These are phyloP conservation scores for Vigna mungo DNA, from an alignment of 306 rosid genomes.

Conservation along the genomic window DNA sequence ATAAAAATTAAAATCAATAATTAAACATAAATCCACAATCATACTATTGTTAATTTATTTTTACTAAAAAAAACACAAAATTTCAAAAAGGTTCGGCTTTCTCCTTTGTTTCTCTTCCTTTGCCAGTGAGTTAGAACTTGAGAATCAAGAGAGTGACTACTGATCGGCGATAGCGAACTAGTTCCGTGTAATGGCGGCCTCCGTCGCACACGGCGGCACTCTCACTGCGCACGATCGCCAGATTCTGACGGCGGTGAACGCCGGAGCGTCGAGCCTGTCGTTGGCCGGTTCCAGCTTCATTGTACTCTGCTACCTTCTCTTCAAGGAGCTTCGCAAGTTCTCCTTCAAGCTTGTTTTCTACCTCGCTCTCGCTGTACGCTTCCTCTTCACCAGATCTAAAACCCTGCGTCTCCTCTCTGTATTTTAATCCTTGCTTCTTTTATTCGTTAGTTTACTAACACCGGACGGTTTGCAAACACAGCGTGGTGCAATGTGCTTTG, in stretches of 20 bases:
- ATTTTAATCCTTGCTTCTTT: not conserved
- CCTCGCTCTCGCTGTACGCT: constrained; percentile 86
- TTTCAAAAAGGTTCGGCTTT: constrained; percentile 1
- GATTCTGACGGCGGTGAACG: constrained; percentile 64
- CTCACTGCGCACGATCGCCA: constrained; percentile 69
- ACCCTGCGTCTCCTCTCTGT: constrained; percentile 3
- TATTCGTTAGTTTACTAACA: constrained; percentile 3
- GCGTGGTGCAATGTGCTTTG: not conserved
- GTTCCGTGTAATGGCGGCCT: constrained; percentile 55
- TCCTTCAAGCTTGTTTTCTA: constrained; percentile 99
- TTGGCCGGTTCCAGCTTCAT: constrained; percentile 88
- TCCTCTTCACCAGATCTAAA: constrained; percentile 29
- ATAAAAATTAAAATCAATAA: not conserved
- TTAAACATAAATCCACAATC: not conserved
- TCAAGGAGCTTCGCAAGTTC: constrained; percentile 99
- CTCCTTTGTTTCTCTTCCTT: not conserved
- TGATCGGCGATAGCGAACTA: constrained; percentile 34
- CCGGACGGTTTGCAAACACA: not conserved
- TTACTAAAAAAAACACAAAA: not conserved
- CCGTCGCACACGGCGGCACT: constrained; percentile 53
- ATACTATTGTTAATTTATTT: not conserved
- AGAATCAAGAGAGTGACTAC: constrained; percentile 17
- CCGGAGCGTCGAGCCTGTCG: constrained; percentile 88
- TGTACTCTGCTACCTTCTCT: constrained; percentile 93
- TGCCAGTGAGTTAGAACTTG: not conserved